Conservation (phyloP, 805 yeast genomes). For the Spathaspora arborariae region DNA sequence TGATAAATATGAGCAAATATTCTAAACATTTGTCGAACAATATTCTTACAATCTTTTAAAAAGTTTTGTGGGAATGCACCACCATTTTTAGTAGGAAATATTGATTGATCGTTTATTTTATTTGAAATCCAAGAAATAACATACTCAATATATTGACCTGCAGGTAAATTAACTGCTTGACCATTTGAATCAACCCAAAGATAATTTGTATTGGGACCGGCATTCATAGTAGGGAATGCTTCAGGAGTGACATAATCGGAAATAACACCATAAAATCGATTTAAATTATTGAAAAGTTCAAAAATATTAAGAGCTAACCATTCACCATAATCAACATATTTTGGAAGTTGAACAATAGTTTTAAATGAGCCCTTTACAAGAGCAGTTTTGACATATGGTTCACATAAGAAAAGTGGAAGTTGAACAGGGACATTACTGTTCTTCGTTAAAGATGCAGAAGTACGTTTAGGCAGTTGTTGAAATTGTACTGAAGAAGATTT, state of each 20-base stretch:
- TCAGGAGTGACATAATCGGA: conserved; percentile 90
- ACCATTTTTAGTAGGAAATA: conserved; percentile 90
- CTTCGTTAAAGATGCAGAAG: conserved; percentile 10
- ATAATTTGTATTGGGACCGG: conserved; percentile 89
- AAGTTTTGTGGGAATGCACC: conserved; percentile 87
- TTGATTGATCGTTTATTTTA: conserved; percentile 82
- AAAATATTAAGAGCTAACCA: conserved; percentile 94
- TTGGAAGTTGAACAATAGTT: conserved; percentile 92
- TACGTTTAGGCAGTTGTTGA: conserved; percentile 9
- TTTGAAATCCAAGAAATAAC: conserved; percentile 87
- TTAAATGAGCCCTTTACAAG: conserved; percentile 94
- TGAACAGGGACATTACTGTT: conserved; percentile 4
- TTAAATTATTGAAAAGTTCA: conserved; percentile 81
- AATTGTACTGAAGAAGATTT: no score
- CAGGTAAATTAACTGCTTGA: conserved; percentile 83
- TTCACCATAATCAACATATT: conserved; percentile 89
- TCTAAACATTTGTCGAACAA: conserved; percentile 87
- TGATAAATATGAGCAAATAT: conserved; percentile 94
- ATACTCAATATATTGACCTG: conserved; percentile 87
- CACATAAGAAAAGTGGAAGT: conserved; percentile 73
- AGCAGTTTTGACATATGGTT: conserved; percentile 91
- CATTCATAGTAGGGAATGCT: conserved; percentile 89
- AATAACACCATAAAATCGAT: conserved; percentile 86
- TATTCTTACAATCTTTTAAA: conserved; percentile 76
- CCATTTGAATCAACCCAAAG: conserved; percentile 80